A percentile compares a stretch with the other conserved stretches of the same genome.
These are phyloP conservation scores for Ilex aquifolium DNA, from an alignment of 257 asterid species.

Conservation along the genomic window DNA sequence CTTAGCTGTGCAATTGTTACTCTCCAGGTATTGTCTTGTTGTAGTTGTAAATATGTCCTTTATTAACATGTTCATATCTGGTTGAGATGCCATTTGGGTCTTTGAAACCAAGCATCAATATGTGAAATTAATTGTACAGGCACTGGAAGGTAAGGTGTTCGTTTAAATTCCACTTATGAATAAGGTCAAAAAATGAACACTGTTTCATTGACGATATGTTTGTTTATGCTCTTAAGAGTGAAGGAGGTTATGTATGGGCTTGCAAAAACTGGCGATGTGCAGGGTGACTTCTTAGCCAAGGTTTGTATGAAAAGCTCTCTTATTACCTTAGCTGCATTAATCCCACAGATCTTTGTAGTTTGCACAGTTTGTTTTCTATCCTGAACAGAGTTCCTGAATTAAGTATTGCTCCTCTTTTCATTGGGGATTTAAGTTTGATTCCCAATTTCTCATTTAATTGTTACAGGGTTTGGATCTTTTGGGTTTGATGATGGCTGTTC, in stretches of 20 bases:
- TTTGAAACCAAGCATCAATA: too few species aligned
- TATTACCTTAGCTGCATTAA: too few species aligned
- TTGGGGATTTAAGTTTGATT: not conserved
- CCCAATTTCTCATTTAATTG: not conserved
- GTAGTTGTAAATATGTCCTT: too few species aligned
- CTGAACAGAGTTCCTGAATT: too few species aligned
- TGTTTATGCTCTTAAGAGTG: not conserved
- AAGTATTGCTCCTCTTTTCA: not conserved
- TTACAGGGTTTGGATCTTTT: not conserved
- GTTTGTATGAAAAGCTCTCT: not conserved
- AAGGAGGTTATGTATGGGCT: not conserved
- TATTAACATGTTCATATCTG: too few species aligned
- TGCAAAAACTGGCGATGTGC: too few species aligned
- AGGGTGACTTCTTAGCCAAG: not conserved
- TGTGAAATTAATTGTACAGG: too few species aligned
- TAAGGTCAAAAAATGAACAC: not conserved
- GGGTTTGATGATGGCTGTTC: not conserved
- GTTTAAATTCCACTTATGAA: too few species aligned
- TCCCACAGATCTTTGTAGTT: not conserved
- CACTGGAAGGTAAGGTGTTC: too few species aligned
- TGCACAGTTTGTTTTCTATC: not conserved
- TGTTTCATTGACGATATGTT: not conserved
- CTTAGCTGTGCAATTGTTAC: too few species aligned
- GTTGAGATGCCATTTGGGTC: too few species aligned
- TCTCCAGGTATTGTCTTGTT: too few species aligned